Percentiles rank a stretch among this genome's conserved stretches.
Evolutionary conservation across 768 basidiomycete genomes (phyloP).

Genomic region (Mycena floridula): DNA sequence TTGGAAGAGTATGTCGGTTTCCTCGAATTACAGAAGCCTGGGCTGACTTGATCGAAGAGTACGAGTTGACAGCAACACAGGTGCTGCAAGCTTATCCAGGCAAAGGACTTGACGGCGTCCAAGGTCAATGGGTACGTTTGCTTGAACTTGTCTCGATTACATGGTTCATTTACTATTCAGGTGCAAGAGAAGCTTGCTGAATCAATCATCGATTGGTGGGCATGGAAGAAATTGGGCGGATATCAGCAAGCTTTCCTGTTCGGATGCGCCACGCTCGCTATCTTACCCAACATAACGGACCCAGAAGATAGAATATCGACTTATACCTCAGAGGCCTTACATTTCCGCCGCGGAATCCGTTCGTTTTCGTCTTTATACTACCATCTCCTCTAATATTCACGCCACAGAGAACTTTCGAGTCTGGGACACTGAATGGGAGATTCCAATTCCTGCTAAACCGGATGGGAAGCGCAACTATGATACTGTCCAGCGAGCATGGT

Average conservation of each 20-base stretch:
- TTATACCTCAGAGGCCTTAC: constrained; percentile 1
- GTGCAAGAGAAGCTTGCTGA: constrained; percentile 1
- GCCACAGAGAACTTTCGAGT: constrained; percentile 18
- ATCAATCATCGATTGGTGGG: neutral
- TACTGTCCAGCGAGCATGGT: constrained; percentile 18
- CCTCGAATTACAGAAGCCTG: too few species aligned
- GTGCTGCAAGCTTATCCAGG: constrained; percentile 8
- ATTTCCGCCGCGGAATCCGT: constrained; percentile 2
- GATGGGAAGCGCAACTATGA: constrained; percentile 13
- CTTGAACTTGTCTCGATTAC: too few species aligned
- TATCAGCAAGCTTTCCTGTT: constrained; percentile 1
- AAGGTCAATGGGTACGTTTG: constrained; percentile 1
- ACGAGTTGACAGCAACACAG: neutral
- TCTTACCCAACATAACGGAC: neutral
- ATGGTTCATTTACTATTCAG: too few species aligned
- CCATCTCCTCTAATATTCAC: neutral
- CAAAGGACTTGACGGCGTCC: neutral
- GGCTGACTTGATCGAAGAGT: constrained; percentile 2
- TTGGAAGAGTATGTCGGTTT: constrained; percentile 12
- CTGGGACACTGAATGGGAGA: constrained; percentile 19
- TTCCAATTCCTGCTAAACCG: constrained; percentile 12
- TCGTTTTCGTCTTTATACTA: neutral
- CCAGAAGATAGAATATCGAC: constrained; percentile 1
- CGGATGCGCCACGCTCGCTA: neutral
- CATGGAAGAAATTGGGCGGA: neutral